Conservation (phyloP, 1,139 yeast species). For the Saccharomyces hybrid region DNA sequence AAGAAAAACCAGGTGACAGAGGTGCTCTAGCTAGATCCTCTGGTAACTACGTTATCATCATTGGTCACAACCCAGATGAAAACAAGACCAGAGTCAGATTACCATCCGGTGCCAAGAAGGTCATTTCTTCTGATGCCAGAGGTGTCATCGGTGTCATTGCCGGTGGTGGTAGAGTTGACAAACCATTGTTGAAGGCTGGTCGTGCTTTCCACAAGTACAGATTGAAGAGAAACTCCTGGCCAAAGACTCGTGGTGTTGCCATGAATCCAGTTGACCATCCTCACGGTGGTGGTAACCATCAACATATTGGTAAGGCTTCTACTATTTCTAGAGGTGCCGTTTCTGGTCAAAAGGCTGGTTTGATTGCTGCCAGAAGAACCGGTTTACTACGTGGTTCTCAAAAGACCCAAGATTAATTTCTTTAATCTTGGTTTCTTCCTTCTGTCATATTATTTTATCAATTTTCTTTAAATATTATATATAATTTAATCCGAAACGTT, state of each 20-base stretch:
- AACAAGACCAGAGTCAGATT: constrained; percentile 98
- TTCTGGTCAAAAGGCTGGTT: constrained; percentile 99
- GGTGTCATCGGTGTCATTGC: constrained; percentile 99
- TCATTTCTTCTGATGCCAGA: constrained; percentile 91
- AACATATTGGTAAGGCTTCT: constrained; percentile 99
- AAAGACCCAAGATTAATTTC: constrained; percentile 8
- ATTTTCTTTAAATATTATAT: constrained; percentile 2
- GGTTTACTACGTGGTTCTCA: constrained; percentile 92
- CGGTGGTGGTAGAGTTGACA: constrained; percentile 99
- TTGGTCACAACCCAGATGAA: constrained; percentile 98
- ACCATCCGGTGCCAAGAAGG: constrained; percentile 98
- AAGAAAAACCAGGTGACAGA: constrained; percentile 99
- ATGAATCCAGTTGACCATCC: constrained; percentile 99
- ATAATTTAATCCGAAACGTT: constrained; percentile 1
- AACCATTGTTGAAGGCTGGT: constrained; percentile 99
- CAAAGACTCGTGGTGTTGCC: constrained; percentile 99
- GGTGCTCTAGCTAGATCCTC: constrained; percentile 99
- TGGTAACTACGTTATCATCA: constrained; percentile 97
- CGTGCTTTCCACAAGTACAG: constrained; percentile 99
- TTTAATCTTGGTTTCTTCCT: constrained; percentile 9
- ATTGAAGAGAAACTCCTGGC: constrained; percentile 99
- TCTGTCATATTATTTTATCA: constrained; percentile 10
- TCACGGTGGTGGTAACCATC: constrained; percentile 99
- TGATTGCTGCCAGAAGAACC: constrained; percentile 99
- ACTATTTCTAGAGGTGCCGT: constrained; percentile 99